phyloP scores from a whole-genome alignment of 176 grass and related monocot species.

The Musa beccarii region DNA sequence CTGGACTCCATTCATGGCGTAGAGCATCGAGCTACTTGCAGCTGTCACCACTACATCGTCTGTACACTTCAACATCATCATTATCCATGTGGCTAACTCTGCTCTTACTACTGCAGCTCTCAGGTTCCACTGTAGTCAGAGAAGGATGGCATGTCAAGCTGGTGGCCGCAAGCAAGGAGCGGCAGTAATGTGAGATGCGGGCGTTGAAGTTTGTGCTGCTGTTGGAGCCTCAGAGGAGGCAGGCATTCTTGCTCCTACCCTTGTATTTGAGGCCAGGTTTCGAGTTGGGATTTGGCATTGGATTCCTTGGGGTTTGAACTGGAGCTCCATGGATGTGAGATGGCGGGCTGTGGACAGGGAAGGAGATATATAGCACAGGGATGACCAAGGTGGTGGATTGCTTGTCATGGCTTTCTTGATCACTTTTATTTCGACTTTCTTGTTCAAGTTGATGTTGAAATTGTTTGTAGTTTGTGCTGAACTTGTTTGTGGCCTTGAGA shows the following conservation, averaged over 20 bases:
- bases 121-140: background rate
- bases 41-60: constrained; percentile 28
- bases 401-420: background rate
- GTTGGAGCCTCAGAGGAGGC: constrained; percentile 74
- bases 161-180: constrained; percentile 50
- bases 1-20: constrained; percentile 64
- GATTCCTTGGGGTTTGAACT: constrained; percentile 47
- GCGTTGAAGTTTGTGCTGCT: constrained; percentile 72
- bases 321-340: constrained; percentile 46
- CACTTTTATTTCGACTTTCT: background rate
- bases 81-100: background rate
- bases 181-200: constrained; percentile 16
- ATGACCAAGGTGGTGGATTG: background rate
- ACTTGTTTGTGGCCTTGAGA: background rate
- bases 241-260: constrained; percentile 50
- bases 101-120: constrained; percentile 13
- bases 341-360: background rate
- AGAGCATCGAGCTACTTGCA: constrained; percentile 29
- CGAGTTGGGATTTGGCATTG: background rate
- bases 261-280: constrained; percentile 32
- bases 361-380: background rate
- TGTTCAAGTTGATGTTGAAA: background rate
- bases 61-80: constrained; percentile 37
- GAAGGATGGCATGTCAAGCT: background rate
- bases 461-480: background rate